Conservation (phyloP, 1,139 yeast genomes). For the Taphrina flavorubra region DNA sequence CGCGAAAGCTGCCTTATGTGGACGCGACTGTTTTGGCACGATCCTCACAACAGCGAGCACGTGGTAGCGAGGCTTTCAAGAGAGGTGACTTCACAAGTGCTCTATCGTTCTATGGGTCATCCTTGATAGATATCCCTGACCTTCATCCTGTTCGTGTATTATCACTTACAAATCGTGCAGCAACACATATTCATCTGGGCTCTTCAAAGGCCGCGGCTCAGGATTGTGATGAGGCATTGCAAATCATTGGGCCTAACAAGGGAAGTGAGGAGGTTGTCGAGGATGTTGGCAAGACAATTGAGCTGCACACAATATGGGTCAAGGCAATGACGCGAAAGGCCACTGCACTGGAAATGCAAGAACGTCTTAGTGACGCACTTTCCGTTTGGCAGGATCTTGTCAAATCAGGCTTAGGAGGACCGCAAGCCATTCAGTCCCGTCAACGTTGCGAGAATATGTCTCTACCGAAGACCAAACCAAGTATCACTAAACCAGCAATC, state of each 20-base stretch:
- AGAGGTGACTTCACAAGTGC: conserved; percentile 85
- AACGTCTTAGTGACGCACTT: conserved; percentile 69
- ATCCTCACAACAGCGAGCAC: conserved; percentile 58
- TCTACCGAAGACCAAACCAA: conserved; percentile 30
- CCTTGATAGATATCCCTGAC: conserved; percentile 67
- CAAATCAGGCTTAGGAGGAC: conserved; percentile 69
- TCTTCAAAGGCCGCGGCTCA: conserved; percentile 67
- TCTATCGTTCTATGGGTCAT: conserved; percentile 62
- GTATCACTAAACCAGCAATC: conserved; percentile 7
- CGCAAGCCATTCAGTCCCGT: conserved; percentile 76
- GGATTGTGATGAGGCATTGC: conserved; percentile 64
- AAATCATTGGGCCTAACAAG: conserved; percentile 58
- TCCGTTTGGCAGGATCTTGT: conserved; percentile 66
- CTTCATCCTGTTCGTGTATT: conserved; percentile 71
- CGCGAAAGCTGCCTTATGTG: conserved; percentile 27
- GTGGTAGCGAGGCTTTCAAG: conserved; percentile 68
- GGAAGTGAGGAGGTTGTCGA: conserved; percentile 55
- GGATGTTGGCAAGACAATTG: conserved; percentile 54
- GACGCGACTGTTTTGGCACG: conserved; percentile 22
- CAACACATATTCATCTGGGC: conserved; percentile 73
- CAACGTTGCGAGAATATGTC: conserved; percentile 74
- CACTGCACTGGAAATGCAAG: conserved; percentile 80
- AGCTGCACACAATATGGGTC: conserved; percentile 71
- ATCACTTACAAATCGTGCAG: conserved; percentile 76
- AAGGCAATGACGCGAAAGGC: conserved; percentile 75